Evolutionary conservation across 495 filamentous ascomycete species (phyloP).

Genomic region (Penicillium riverlandense): DNA sequence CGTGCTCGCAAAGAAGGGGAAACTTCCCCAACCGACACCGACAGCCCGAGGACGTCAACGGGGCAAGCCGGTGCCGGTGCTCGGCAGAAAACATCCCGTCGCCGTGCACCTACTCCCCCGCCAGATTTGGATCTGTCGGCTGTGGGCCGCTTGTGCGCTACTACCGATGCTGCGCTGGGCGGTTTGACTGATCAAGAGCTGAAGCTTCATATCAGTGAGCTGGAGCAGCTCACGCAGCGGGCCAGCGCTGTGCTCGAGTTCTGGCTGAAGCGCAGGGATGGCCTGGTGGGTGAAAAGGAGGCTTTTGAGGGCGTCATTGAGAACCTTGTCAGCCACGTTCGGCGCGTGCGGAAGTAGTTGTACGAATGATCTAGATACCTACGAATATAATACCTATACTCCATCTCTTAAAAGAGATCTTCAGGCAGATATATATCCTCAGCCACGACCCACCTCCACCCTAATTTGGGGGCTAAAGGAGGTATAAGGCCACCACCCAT

Average conservation of each 20-base stretch:
- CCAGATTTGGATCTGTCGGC: conserved; percentile 72
- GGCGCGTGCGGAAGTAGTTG: conserved; percentile 68
- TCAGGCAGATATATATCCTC: no score
- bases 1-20: conserved; percentile 40
- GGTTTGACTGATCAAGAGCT: conserved; percentile 75
- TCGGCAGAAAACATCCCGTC: conserved; percentile 29
- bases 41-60: conserved; percentile 15
- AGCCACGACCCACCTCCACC: no score
- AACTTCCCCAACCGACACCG: conserved; percentile 36
- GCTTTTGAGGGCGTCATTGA: conserved; percentile 98
- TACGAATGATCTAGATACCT: neutral
- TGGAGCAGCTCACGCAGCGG: conserved; percentile 58
- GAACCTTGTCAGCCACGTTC: conserved; percentile 90
- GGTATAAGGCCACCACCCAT: no score
- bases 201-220: conserved; percentile 57
- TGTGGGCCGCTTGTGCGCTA: conserved; percentile 70
- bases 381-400: conserved; percentile 1
- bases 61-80: conserved; percentile 30
- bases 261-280: conserved; percentile 80
- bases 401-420: no score
- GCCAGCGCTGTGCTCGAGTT: conserved; percentile 78
- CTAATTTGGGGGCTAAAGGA: no score
- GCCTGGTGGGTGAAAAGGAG: conserved; percentile 82
- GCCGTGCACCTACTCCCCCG: conserved; percentile 54
- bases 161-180: conserved; percentile 71